Base-by-base conservation (phyloP, 805 yeast genomes). In the Kazachstania kunashirensis region DNA sequence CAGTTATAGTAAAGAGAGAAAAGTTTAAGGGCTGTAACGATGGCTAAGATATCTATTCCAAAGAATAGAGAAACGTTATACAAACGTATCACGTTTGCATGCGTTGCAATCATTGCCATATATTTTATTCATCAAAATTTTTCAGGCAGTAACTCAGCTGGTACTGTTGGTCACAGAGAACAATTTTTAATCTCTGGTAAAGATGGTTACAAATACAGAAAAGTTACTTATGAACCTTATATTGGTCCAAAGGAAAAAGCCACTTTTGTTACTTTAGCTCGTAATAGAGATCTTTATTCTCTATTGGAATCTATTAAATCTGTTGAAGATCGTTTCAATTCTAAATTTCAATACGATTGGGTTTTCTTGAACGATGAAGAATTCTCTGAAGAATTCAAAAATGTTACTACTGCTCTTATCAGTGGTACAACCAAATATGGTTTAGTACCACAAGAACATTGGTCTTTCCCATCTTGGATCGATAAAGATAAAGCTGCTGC, bases 271-370 rank as follows among this genome's bases (percentile, higher is more conserved):
- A 71, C 89, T 0, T 66, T 84, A 49, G 92, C 88, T 10, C 70
- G 94, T 63, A 82, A 83, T 57, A 49, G 64, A n/a, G 95, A 84
- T 54, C 57, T 84, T 39, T 67, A 72, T 62, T 69, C 70, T 18
- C 61, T 84, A 36, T 62, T 75, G 31, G 71, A 66, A 23, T 76
- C 94, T 6, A 80, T 84, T 42, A 70, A 84, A 57, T 73, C 78
- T 33, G 72, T 88, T 37, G 96, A 89, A 62, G 96, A 86, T 59
- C 69, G 96, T 44, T 89, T 92, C 69, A 89, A 89, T 66, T 56
- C 63, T 13, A 70, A 82, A 33, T 88, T 64, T 63, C 70, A 82
- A 45, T 89, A 89, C 55, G 96, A 94, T 49, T 89, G 97, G 96
- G 92, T 86, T 19, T 92, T 89, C 59, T 68, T 89, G 50, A 89